Evolutionary conservation across 2,329 filamentous ascomycete species (phyloP), one percentile per base, ranked within the genome.

Genomic region (Botrytis sinoallii): DNA sequence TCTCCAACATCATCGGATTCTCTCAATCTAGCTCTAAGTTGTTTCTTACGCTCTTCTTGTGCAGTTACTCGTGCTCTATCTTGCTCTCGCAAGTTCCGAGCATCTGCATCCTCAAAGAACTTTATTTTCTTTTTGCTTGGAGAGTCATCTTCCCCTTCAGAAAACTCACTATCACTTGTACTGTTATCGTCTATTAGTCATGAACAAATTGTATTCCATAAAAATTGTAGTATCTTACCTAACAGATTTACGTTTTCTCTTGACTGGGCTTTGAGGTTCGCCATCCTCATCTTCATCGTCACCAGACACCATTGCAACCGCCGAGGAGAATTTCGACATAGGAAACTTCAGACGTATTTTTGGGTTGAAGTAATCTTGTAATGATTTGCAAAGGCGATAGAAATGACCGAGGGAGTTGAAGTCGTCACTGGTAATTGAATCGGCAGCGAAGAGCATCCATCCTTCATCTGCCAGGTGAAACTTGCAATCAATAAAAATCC

Each of bases 61-160:
- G 88, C 85, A 73, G 85, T 81, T 7, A 86, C 80, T 71, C 89
- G 87, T n/a, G 83, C 82, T 71, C 84, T 83, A 69, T 90, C 90
- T 71, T 83, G 85, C 67, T 88, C 84, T 77, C 91, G 87, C 46
- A 89, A 83, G 59, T 86, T 83, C 32, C 79, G 78, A 64, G 81
- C 81, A 60, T 74, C 82, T 70, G 84, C 83, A 78, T 90, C 84
- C 55, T 86, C 84, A 16, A 85, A 81, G 29, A 85, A 81, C 35
- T 82, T 82, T 48, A 75, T 78, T 75, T 85, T 86, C 73, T 77
- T 80, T 60, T 76, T 79, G 18, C 68, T 75, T 32, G 73, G 71
- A 38, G 74, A 66, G 12, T 73, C 64, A 10, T 65, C 38, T n/a
- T 71, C 67, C 9, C 29, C 12, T 42, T 59, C 70, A 20, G 48